phyloP scores from a whole-genome alignment of 441 rosid genomes.

The Rhodomyrtus psidioides region DNA sequence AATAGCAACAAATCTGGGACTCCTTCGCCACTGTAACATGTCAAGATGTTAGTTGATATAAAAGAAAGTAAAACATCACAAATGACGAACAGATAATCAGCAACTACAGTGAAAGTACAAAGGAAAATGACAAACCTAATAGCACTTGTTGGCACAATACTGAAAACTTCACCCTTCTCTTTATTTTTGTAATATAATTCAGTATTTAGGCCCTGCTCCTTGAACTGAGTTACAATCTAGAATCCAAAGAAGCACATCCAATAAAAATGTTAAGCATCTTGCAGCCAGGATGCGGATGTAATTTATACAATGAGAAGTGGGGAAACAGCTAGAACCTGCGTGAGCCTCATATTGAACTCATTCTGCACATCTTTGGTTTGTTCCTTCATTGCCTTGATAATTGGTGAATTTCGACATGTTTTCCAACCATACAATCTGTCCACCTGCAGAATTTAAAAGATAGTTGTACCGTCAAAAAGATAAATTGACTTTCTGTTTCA shows the following conservation, averaged over 20 bases:
- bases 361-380: constrained; percentile 65
- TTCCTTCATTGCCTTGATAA: constrained; percentile 61
- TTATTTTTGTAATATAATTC: constrained; percentile 85
- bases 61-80: background rate
- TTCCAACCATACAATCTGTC: constrained; percentile 97
- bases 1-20: constrained; percentile 77
- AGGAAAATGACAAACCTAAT: constrained; percentile 35
- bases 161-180: constrained; percentile 81
- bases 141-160: constrained; percentile 96
- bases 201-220: constrained; percentile 94
- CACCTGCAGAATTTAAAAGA: constrained; percentile 39
- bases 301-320: background rate
- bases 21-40: constrained; percentile 76
- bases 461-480: background rate
- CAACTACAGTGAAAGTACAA: background rate
- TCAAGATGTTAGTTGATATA: constrained; percentile 4
- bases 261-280: constrained; percentile 11
- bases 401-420: constrained; percentile 70
- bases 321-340: constrained; percentile 26
- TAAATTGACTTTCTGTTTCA: background rate
- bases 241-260: constrained; percentile 2
- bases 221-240: constrained; percentile 72
- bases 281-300: background rate
- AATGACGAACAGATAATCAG: background rate
- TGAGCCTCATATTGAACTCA: constrained; percentile 75